Evolutionary conservation across 106 monocot species (phyloP).

Genomic region (Alisma plantagoaquatica): DNA sequence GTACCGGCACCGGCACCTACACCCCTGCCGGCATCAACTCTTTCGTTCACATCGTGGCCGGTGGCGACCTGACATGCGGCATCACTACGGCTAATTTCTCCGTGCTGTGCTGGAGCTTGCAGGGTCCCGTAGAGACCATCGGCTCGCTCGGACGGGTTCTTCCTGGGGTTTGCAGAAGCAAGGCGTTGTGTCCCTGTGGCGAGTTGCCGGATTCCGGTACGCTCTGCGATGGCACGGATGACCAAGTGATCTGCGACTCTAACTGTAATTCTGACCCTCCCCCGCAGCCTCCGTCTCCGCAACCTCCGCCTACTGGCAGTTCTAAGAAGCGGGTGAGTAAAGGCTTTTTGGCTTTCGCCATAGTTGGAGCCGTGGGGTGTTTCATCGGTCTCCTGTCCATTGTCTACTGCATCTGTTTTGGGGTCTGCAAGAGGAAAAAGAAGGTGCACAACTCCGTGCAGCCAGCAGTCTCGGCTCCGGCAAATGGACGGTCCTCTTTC

Average conservation of each 20-base stretch:
- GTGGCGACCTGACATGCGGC: conserved; percentile 71
- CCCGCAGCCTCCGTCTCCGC: conserved; percentile 1
- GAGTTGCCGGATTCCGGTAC: conserved; percentile 19
- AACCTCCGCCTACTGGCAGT: conserved; percentile 1
- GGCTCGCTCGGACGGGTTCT: conserved; percentile 37
- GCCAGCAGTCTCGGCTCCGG: conserved; percentile 24
- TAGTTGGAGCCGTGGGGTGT: conserved; percentile 44
- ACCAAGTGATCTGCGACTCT: conserved; percentile 54
- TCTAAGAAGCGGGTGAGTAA: conserved; percentile 13
- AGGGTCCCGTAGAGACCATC: not conserved
- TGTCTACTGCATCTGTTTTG: conserved; percentile 25
- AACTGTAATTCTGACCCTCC: conserved; percentile 31
- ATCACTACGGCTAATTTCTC: conserved; percentile 35
- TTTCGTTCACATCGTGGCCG: conserved; percentile 53
- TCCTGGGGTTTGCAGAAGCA: conserved; percentile 47
- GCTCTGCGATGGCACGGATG: conserved; percentile 41
- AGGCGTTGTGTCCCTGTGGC: conserved; percentile 35
- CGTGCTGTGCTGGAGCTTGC: conserved; percentile 55
- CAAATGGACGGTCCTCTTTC: not conserved
- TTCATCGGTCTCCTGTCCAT: conserved; percentile 37
- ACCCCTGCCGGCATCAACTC: conserved; percentile 13
- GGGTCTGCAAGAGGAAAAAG: conserved; percentile 37
- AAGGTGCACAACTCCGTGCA: conserved; percentile 64
- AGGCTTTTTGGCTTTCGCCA: conserved; percentile 28
- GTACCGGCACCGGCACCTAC: not conserved